Evolutionary conservation across 2,329 filamentous ascomycete genomes (phyloP).

Genomic region (Daldinia sp.): DNA sequence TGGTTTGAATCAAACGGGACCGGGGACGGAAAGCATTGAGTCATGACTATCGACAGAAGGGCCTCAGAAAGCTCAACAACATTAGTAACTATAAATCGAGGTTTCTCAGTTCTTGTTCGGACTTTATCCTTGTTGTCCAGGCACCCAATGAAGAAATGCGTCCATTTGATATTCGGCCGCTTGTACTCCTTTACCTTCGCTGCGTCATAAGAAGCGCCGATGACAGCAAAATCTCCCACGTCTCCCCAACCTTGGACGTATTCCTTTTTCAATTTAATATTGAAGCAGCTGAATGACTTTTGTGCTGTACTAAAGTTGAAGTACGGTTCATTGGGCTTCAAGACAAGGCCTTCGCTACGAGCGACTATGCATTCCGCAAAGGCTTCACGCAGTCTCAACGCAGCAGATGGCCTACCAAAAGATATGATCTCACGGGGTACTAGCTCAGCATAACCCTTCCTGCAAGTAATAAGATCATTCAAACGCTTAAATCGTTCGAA

Average conservation of each 20-base stretch:
- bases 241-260: constrained; percentile 84
- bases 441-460: constrained; percentile 73
- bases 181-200: constrained; percentile 68
- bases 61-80: constrained; percentile 67
- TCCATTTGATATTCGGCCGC: constrained; percentile 74
- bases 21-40: constrained; percentile 59
- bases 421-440: constrained; percentile 76
- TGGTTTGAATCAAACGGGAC: constrained; percentile 56
- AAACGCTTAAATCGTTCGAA: constrained; percentile 72
- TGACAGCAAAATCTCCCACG: constrained; percentile 82
- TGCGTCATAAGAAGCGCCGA: constrained; percentile 80
- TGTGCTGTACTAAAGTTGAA: constrained; percentile 65
- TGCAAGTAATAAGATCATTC: constrained; percentile 62
- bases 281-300: constrained; percentile 60
- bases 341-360: constrained; percentile 80
- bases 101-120: constrained; percentile 61
- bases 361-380: constrained; percentile 76
- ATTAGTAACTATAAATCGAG: constrained; percentile 75
- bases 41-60: constrained; percentile 64
- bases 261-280: constrained; percentile 90
- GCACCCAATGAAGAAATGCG: constrained; percentile 84
- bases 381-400: constrained; percentile 67
- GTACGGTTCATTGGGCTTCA: constrained; percentile 86
- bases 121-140: constrained; percentile 75
- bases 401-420: constrained; percentile 67